Percentiles rank a stretch among this genome's conserved stretches.
Conservation (phyloP, 2,329 filamentous ascomycete genomes). For the Aspergillus terreus region DNA sequence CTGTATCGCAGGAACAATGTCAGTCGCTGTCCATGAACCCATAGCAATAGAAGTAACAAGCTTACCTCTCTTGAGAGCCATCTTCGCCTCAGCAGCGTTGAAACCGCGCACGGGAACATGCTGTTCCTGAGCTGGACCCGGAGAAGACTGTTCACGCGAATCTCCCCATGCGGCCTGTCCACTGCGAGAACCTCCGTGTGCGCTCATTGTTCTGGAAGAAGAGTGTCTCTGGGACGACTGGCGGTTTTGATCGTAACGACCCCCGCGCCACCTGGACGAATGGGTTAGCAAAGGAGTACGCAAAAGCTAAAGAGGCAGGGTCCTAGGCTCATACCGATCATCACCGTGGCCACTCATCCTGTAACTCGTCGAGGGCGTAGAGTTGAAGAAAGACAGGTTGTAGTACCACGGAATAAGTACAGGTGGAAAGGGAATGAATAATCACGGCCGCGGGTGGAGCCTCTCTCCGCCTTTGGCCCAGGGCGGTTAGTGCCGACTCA, state of each 20-base stretch:
- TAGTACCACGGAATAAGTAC: background rate
- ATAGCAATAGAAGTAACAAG: background rate
- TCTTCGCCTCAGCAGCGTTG: slow-evolving; percentile 42
- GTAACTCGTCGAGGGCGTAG: background rate
- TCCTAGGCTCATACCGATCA: slow-evolving; percentile 27
- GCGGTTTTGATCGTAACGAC: slow-evolving; percentile 34
- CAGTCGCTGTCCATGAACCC: background rate
- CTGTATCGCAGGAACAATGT: background rate
- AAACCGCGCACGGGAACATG: slow-evolving; percentile 43
- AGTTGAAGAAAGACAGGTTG: background rate
- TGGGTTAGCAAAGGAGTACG: background rate
- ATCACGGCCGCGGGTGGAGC: slow-evolving; percentile 6
- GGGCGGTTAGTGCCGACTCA: slow-evolving; percentile 8
- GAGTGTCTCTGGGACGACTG: slow-evolving; percentile 36
- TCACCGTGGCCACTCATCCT: slow-evolving; percentile 37
- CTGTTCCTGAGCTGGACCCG: slow-evolving; percentile 29
- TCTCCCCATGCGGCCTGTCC: slow-evolving; percentile 28
- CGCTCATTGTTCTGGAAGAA: slow-evolving; percentile 28
- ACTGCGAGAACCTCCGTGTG: slow-evolving; percentile 29
- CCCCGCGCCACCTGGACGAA: slow-evolving; percentile 37
- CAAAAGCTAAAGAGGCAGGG: slow-evolving; percentile 8
- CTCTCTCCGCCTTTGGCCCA: slow-evolving; percentile 14
- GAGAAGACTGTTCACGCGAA: slow-evolving; percentile 18
- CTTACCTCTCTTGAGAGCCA: slow-evolving; percentile 39
- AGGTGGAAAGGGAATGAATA: background rate